Evolutionary conservation across 164 flowering plant genomes (phyloP).

Genomic region (Protea cynaroides): DNA sequence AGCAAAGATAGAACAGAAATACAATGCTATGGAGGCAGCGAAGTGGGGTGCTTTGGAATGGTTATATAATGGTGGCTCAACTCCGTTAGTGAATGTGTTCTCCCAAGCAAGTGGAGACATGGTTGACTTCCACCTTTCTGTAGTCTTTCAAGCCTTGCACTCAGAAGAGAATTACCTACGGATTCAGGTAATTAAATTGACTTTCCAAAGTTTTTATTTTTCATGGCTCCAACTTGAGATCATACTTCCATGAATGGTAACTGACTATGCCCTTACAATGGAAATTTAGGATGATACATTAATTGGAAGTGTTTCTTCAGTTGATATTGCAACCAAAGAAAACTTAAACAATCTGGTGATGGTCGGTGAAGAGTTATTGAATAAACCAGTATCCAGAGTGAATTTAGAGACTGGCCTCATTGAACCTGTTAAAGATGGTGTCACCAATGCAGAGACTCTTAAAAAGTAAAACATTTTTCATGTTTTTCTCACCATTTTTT

Average conservation of each 20-base stretch:
- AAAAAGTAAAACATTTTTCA: conserved; percentile 19
- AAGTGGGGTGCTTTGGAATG: conserved; percentile 53
- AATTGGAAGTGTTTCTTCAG: conserved; percentile 19
- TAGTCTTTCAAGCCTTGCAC: conserved; percentile 28
- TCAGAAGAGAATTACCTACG: conserved; percentile 28
- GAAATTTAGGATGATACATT: conserved; percentile 22
- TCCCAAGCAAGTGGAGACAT: conserved; percentile 35
- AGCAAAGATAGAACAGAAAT: conserved; percentile 24
- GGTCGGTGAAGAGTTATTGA: conserved; percentile 29
- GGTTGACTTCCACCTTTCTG: conserved; percentile 31
- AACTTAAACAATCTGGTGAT: conserved; percentile 29
- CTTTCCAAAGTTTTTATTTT: neutral
- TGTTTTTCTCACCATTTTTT: neutral
- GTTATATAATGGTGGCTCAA: conserved; percentile 22
- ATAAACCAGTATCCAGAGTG: conserved; percentile 30
- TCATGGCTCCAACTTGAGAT: no score
- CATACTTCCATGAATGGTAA: no score
- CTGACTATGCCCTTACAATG: no score
- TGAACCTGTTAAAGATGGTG: conserved; percentile 19
- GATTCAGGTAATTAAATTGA: conserved; percentile 27
- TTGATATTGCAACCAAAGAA: conserved; percentile 25
- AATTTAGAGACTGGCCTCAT: conserved; percentile 27
- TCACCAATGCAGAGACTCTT: conserved; percentile 33
- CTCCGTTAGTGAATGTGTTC: conserved; percentile 33
- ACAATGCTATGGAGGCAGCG: conserved; percentile 34